phyloP scores from a whole-genome alignment of 2,329 filamentous ascomycete genomes.

The Arthroderma uncinatum region DNA sequence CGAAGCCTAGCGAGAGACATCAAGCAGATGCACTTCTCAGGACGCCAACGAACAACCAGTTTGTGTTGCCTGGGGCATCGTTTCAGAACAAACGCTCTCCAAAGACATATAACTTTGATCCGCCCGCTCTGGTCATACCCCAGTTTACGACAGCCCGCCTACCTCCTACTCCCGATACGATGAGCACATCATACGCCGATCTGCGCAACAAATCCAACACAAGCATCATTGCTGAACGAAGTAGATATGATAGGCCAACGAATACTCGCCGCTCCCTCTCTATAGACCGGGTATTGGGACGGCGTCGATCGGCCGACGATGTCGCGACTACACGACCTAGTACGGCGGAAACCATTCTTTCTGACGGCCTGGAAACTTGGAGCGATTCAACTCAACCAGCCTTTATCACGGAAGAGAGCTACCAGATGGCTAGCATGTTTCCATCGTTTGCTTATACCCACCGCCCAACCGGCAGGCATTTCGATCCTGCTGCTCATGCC shows the following conservation, averaged over 20 bases:
- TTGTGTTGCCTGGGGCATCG: conserved; percentile 16
- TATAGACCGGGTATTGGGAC: conserved; percentile 18
- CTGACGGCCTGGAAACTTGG: conserved; percentile 24
- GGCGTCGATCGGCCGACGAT: conserved; percentile 28
- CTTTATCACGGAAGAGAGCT: conserved; percentile 14
- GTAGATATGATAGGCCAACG: conserved; percentile 10
- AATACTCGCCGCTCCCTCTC: conserved; percentile 13
- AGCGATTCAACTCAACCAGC: conserved; percentile 24
- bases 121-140: conserved; percentile 21
- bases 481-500: not conserved
- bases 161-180: conserved; percentile 35
- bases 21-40: not conserved
- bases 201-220: conserved; percentile 26
- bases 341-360: conserved; percentile 22
- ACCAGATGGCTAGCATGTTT: conserved; percentile 24
- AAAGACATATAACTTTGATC: conserved; percentile 15
- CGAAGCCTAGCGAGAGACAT: conserved; percentile 6
- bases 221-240: conserved; percentile 25
- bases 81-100: conserved; percentile 17
- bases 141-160: conserved; percentile 27
- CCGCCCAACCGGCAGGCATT: not conserved
- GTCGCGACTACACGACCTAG: conserved; percentile 22
- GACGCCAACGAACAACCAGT: conserved; percentile 11
- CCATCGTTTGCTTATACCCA: conserved; percentile 18
- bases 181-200: conserved; percentile 30